phyloP scores from a whole-genome alignment of 1,284 basidiomycete species.

The Fistulinella cinereoalba region DNA sequence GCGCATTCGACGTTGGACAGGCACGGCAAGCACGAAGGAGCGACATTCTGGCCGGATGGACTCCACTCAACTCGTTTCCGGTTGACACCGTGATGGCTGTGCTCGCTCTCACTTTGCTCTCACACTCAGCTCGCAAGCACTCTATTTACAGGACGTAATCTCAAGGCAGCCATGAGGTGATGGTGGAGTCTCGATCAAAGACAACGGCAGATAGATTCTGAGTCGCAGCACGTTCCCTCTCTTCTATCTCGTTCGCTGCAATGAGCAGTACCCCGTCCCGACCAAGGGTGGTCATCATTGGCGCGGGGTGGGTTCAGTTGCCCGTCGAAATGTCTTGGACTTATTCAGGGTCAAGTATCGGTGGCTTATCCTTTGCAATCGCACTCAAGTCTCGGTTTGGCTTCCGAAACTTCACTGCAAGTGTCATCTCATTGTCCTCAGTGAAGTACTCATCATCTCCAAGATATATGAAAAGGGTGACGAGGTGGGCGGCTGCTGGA shows the following conservation, averaged over 20 bases:
- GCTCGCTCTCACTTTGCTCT: not conserved
- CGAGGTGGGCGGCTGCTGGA: constrained; percentile 28
- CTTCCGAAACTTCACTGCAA: constrained; percentile 23
- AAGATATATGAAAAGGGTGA: constrained; percentile 27
- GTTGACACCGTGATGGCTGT: constrained; percentile 21
- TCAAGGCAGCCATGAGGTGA: no score
- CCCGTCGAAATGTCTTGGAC: not conserved
- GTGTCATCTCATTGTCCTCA: not conserved
- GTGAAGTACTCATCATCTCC: constrained; percentile 2
- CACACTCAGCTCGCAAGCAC: no score
- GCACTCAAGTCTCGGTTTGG: constrained; percentile 17
- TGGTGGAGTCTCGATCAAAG: no score
- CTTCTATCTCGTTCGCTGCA: not conserved
- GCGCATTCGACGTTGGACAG: constrained; percentile 24
- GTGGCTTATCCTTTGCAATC: constrained; percentile 26
- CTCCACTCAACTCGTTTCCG: constrained; percentile 2
- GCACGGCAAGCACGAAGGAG: constrained; percentile 39
- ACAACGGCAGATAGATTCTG: no score
- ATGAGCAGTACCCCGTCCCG: constrained; percentile 7
- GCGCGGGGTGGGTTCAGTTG: constrained; percentile 22
- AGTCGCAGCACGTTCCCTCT: no score
- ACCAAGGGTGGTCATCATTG: constrained; percentile 21
- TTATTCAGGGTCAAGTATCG: constrained; percentile 15
- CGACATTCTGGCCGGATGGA: constrained; percentile 35
- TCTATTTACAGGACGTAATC: no score